Evolutionary conservation across 2,329 filamentous ascomycete genomes (phyloP).

Genomic region (Cercospora sp.): DNA sequence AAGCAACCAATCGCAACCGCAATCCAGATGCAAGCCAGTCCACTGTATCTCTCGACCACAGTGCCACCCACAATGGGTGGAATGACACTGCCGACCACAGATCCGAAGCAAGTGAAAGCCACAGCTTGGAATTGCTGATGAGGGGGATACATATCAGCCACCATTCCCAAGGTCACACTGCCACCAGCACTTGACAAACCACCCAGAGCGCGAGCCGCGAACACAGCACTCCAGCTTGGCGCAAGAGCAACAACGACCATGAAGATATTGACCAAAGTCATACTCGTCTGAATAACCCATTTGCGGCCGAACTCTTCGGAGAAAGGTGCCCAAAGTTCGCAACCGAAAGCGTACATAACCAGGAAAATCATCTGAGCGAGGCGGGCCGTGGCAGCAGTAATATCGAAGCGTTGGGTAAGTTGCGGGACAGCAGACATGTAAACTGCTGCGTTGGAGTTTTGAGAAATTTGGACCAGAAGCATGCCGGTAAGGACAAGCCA

Average conservation of each 20-base stretch:
- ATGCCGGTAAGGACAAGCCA: slow-evolving; percentile 56
- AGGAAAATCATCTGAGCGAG: slow-evolving; percentile 77
- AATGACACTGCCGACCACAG: slow-evolving; percentile 37
- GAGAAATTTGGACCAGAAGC: slow-evolving; percentile 56
- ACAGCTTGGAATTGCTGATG: slow-evolving; percentile 61
- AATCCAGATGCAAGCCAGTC: slow-evolving; percentile 82
- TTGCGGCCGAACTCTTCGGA: slow-evolving; percentile 78
- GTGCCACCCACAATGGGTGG: slow-evolving; percentile 38
- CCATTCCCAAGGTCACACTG: slow-evolving; percentile 64
- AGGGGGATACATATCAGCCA: slow-evolving; percentile 62
- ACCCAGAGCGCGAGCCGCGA: slow-evolving; percentile 50
- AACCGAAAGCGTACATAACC: slow-evolving; percentile 78
- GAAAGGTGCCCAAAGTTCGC: slow-evolving; percentile 87
- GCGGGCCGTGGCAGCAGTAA: slow-evolving; percentile 68
- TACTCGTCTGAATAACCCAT: slow-evolving; percentile 69
- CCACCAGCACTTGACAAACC: slow-evolving; percentile 60
- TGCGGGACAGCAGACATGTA: slow-evolving; percentile 59
- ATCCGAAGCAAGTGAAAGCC: slow-evolving; percentile 51
- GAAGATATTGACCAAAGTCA: slow-evolving; percentile 76
- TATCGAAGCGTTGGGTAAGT: slow-evolving; percentile 63
- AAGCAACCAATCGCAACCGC: slow-evolving; percentile 75
- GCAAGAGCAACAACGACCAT: slow-evolving; percentile 60
- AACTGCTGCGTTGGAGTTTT: slow-evolving; percentile 58
- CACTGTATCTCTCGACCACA: slow-evolving; percentile 51
- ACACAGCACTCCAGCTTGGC: slow-evolving; percentile 44